Conservation (phyloP, 768 basidiomycete species). For the Pholiota conissans region DNA sequence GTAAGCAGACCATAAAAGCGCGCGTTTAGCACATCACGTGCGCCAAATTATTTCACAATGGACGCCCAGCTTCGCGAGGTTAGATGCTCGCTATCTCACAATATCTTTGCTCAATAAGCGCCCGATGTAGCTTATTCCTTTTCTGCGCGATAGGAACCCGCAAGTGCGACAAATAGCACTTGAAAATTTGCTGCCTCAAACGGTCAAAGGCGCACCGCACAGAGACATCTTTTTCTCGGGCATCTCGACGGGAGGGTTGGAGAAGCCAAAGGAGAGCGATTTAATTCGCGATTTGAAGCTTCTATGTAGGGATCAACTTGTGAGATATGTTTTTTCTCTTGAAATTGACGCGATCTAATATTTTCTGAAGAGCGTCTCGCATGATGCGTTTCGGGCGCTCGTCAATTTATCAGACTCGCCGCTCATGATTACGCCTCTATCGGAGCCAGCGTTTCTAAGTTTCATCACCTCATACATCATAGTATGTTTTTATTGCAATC, state of each 20-base stretch:
- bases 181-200: conserved; percentile 79
- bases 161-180: conserved; percentile 88
- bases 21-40: conserved; percentile 33
- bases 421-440: conserved; percentile 61
- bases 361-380: conserved; percentile 70
- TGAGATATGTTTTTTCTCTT: conserved; percentile 27
- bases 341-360: conserved; percentile 9
- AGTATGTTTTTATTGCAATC: conserved; percentile 47
- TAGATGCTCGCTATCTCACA: conserved; percentile 7
- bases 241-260: conserved; percentile 55
- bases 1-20: conserved; percentile 16
- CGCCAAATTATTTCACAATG: conserved; percentile 29
- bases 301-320: conserved; percentile 87
- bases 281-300: conserved; percentile 80
- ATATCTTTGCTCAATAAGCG: background rate
- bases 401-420: conserved; percentile 92
- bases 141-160: conserved; percentile 84
- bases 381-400: conserved; percentile 92
- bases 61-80: conserved; percentile 51
- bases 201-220: conserved; percentile 67
- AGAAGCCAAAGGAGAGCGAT: conserved; percentile 62
- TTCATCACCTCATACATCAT: conserved; percentile 91
- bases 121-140: conserved; percentile 64
- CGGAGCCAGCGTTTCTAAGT: conserved; percentile 69
- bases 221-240: conserved; percentile 75